Conservation (phyloP, 2,329 filamentous ascomycete genomes). For the Fusarium udum region DNA sequence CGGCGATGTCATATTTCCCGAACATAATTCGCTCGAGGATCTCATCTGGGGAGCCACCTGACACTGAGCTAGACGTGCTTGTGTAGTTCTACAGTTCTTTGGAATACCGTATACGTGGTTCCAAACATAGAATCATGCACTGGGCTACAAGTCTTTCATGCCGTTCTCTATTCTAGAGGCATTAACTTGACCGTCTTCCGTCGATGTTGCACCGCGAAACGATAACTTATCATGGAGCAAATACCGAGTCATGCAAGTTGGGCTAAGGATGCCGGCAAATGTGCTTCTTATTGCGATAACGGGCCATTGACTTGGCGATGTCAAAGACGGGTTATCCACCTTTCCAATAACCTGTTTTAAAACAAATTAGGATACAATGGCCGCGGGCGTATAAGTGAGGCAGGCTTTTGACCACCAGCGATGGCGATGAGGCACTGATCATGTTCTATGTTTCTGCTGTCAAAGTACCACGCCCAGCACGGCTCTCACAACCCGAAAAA, state of each 20-base stretch:
- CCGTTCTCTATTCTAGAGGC: not conserved
- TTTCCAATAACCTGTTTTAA: not conserved
- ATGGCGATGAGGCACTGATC: constrained; percentile 7
- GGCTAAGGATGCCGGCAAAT: constrained; percentile 16
- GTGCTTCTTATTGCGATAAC: not conserved
- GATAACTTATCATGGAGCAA: constrained; percentile 31
- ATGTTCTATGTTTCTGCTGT: not conserved
- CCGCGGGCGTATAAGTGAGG: not conserved
- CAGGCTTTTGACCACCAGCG: constrained; percentile 7
- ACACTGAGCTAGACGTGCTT: not conserved
- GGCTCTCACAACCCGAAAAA: not conserved
- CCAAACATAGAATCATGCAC: not conserved
- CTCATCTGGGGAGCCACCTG: not conserved
- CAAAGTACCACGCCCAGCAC: not conserved
- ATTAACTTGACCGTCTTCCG: not conserved
- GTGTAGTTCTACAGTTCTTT: not conserved
- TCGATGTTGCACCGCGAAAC: not conserved
- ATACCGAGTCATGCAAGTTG: constrained; percentile 22
- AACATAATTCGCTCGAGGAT: not conserved
- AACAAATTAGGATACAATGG: not conserved
- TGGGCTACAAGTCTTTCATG: not conserved
- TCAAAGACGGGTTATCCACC: constrained; percentile 18
- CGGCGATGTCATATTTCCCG: not conserved
- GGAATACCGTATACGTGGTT: not conserved
- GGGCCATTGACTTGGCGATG: not conserved